Base-by-base conservation (phyloP, 2,329 filamentous ascomycete genomes). In the Fusarium sp. region DNA sequence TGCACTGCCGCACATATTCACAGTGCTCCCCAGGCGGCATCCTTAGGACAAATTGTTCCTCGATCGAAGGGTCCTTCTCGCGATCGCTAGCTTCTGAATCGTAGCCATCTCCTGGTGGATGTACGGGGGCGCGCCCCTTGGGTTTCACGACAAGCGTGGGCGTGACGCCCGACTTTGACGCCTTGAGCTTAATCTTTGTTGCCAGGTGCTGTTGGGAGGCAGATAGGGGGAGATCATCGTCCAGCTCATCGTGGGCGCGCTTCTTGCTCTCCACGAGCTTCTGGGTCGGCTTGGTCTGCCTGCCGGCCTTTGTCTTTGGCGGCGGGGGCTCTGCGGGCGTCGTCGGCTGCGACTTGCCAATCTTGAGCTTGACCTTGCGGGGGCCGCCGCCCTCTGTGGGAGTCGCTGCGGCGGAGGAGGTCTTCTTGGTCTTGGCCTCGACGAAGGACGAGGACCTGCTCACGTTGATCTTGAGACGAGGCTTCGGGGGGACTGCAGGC, bases 31-130 rank as follows among this genome's bases (percentile, higher is more conserved):
- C 95, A 0, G 95, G 94, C 64, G 92, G 83, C 93, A 98, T 98
- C 69, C 97, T 94, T 71, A 99, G 83, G 10, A 99, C 88, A 75
- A 98, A 94, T 74, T 97, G 93, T 79, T 96, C 93, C 82, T 98
- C 96, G 70, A 97, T 94, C 1, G 93, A 89, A 1, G 97, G 97
- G 79, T 99, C 97, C 11, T 87, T 84, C 82, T 99, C 97, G 16
- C 92, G 91, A 80, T 98, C 97, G 65, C 95, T 97, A 14, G 95
- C 95, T 83, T 98, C 97, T 4, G 95, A 98, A 81, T 99, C 97
- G 83, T 98, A 99, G 9, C 96, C 97, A 66, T 97, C 95, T 61
- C 97, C 97, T 1, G 91, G 89, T 6, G 92, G 91, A 73, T 94
- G 90, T 35, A 89, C 86, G 8, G 94, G 92, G 2, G 90, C 87